Percentiles rank a stretch among this genome's conserved stretches.
phyloP scores from a whole-genome alignment of 225 moss, liverwort and hornwort species.

The Bryum argenteum region DNA sequence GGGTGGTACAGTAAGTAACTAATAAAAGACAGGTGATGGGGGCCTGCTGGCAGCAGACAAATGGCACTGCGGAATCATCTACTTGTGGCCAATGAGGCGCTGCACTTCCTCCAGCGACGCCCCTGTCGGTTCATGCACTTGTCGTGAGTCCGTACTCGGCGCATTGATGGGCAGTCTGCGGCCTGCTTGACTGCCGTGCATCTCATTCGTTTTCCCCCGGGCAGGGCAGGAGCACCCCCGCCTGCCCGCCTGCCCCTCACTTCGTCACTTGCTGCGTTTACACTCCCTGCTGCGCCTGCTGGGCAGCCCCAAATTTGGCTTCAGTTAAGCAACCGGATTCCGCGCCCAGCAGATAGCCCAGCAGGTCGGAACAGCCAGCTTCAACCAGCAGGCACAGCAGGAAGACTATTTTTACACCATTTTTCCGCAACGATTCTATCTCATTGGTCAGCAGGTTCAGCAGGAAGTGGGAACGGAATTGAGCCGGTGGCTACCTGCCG shows the following conservation, averaged over 20 bases:
- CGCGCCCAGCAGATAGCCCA: too few species aligned
- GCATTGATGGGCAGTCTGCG: slow-evolving; percentile 47
- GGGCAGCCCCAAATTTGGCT: too few species aligned
- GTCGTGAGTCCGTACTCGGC: slow-evolving; percentile 38
- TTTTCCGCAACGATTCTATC: too few species aligned
- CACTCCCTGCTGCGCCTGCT: too few species aligned
- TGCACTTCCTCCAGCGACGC: slow-evolving; percentile 16
- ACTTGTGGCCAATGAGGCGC: slow-evolving; percentile 25
- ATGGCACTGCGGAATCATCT: slow-evolving; percentile 36
- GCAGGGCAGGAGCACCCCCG: neutral
- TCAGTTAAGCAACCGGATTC: too few species aligned
- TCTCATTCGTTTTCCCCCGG: neutral
- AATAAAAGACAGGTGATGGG: slow-evolving; percentile 21
- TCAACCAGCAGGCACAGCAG: too few species aligned
- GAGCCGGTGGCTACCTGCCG: too few species aligned
- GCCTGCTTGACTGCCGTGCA: neutral
- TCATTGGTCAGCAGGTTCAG: too few species aligned
- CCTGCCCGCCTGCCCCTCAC: neutral
- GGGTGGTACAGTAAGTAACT: slow-evolving; percentile 1
- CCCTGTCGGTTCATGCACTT: slow-evolving; percentile 47
- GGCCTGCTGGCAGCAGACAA: slow-evolving; percentile 25
- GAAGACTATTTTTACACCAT: too few species aligned
- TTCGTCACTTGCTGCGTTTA: too few species aligned
- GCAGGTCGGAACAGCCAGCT: too few species aligned
- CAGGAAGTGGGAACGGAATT: too few species aligned